Conservation (phyloP, 805 yeast genomes). For the Wickerhamiella spandovensis region DNA sequence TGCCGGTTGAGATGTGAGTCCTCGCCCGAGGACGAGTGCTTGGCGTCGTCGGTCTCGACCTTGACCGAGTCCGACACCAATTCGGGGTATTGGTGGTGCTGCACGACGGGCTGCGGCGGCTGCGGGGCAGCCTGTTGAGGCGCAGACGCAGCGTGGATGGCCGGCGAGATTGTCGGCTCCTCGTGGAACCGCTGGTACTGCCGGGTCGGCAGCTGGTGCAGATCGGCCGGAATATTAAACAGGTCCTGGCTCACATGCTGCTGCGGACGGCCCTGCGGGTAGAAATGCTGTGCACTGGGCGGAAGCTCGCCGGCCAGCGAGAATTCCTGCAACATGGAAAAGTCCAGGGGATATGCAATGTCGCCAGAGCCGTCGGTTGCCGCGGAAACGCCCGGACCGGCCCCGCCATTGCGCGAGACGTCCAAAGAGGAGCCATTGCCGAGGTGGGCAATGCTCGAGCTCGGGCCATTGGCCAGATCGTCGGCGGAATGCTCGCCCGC, state of each 20-base stretch:
- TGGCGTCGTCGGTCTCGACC: background rate
- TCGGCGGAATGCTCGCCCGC: conserved; percentile 2
- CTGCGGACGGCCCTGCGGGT: background rate
- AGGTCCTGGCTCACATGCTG: conserved; percentile 5
- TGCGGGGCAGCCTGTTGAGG: background rate
- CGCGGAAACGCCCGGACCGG: conserved; percentile 4
- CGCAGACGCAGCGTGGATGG: background rate
- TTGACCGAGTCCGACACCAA: background rate
- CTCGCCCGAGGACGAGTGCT: background rate
- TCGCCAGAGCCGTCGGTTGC: background rate
- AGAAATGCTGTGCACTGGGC: conserved; percentile 4
- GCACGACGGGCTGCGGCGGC: background rate
- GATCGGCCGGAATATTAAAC: background rate
- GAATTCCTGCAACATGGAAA: conserved; percentile 21
- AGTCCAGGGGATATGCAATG: conserved; percentile 14
- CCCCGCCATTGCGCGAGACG: background rate
- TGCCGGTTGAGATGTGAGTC: background rate
- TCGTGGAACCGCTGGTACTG: conserved; percentile 1
- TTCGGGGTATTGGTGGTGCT: background rate
- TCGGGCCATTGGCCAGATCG: background rate
- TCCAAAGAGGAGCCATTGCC: background rate
- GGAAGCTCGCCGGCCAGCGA: conserved; percentile 25
- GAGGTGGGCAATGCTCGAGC: background rate
- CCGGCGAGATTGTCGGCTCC: background rate
- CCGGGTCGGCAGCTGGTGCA: background rate